Percentiles rank a stretch among this genome's conserved stretches.
Conservation (phyloP, 2,329 filamentous ascomycete species). For the Alternaria postmessia region DNA sequence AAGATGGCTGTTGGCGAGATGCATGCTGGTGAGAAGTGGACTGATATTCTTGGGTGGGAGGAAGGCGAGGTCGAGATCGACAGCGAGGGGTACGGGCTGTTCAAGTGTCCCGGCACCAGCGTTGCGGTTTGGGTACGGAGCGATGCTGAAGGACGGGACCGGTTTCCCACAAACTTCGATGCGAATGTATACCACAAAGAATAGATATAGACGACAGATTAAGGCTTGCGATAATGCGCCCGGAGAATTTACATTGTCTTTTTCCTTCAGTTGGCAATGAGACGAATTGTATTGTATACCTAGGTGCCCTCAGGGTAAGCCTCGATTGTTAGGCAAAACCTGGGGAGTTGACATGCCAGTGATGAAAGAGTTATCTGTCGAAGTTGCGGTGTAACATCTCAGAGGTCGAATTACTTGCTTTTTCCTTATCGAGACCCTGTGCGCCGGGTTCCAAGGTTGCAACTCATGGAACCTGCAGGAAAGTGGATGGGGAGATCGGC, state of each 20-base stretch:
- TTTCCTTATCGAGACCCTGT: constrained; percentile 4
- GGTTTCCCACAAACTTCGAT: constrained; percentile 48
- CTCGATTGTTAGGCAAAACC: neutral
- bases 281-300: neutral
- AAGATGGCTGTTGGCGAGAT: constrained; percentile 69
- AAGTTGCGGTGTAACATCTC: neutral
- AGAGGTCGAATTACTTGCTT: constrained; percentile 4
- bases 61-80: constrained; percentile 66
- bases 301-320: neutral
- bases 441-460: neutral
- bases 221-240: neutral
- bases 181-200: constrained; percentile 44
- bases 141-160: constrained; percentile 58
- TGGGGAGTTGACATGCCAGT: neutral
- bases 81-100: constrained; percentile 65
- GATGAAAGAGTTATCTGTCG: neutral
- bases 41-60: constrained; percentile 66
- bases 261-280: neutral
- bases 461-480: constrained; percentile 17
- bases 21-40: constrained; percentile 69
- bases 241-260: neutral
- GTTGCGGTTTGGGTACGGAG: constrained; percentile 70
- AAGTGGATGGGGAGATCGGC: constrained; percentile 14
- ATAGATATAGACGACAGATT: constrained; percentile 16
- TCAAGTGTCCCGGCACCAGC: constrained; percentile 59